Percentiles rank a stretch among this genome's conserved stretches.
These are phyloP conservation scores for Solanum chacoense DNA, from an alignment of 305 asterid genomes.

Conservation along the genomic window DNA sequence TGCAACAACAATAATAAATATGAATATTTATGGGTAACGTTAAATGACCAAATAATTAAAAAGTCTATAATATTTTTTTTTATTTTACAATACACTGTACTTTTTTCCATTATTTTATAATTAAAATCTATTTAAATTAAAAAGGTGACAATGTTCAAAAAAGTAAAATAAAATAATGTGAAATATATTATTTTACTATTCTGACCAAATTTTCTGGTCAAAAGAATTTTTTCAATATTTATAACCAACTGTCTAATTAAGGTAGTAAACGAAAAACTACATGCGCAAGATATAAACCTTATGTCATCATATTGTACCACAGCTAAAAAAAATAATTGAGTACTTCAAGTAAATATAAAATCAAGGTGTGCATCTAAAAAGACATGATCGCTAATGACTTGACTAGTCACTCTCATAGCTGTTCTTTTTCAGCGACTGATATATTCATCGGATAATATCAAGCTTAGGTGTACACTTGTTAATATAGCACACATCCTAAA, in stretches of 20 bases:
- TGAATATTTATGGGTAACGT: background rate
- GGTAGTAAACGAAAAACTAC: background rate
- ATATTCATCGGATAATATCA: background rate
- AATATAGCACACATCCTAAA: background rate
- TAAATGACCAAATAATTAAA: too few relatives aligned
- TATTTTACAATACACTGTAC: too few relatives aligned
- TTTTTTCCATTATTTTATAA: too few relatives aligned
- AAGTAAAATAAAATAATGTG: too few relatives aligned
- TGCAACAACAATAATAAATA: background rate
- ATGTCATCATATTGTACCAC: background rate
- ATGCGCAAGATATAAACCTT: background rate
- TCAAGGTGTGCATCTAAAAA: background rate
- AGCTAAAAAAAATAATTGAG: background rate
- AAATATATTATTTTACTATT: too few relatives aligned
- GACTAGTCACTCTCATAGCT: background rate
- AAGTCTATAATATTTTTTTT: too few relatives aligned
- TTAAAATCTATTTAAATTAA: too few relatives aligned
- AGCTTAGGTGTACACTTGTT: background rate
- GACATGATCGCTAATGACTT: background rate
- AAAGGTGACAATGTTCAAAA: too few relatives aligned
- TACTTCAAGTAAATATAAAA: background rate
- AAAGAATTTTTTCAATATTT: too few relatives aligned
- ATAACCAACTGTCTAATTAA: background rate
- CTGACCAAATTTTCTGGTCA: accelerated
- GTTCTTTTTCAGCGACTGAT: background rate